phyloP scores from a whole-genome alignment of 192 early-diverging fungal species.

The Chytriomyces hyalinus region DNA sequence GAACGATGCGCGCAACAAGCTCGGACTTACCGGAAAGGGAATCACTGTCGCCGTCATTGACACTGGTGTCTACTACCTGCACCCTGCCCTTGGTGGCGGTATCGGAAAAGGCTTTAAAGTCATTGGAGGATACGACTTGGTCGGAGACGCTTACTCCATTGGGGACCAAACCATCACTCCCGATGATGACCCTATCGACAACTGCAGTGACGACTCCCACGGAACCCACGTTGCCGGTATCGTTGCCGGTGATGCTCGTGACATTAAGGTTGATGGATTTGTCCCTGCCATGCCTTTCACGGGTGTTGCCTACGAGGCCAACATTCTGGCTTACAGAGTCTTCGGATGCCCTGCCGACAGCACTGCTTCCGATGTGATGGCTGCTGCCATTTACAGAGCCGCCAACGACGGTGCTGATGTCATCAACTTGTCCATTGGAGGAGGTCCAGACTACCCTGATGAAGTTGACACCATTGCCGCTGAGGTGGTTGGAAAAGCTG shows the following conservation, averaged over 20 bases:
- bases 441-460: constrained; percentile 61
- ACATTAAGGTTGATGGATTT: constrained; percentile 23
- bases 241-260: constrained; percentile 44
- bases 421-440: constrained; percentile 84
- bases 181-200: constrained; percentile 53
- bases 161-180: constrained; percentile 21
- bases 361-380: constrained; percentile 73
- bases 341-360: constrained; percentile 52
- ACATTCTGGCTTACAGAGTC: constrained; percentile 80
- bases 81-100: constrained; percentile 56
- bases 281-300: constrained; percentile 29
- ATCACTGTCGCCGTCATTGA: constrained; percentile 58
- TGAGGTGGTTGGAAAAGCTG: constrained; percentile 49
- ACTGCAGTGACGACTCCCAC: constrained; percentile 47
- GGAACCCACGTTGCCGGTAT: constrained; percentile 60
- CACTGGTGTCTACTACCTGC: constrained; percentile 57
- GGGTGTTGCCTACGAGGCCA: constrained; percentile 86
- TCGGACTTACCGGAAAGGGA: constrained; percentile 52
- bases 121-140: constrained; percentile 46
- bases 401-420: constrained; percentile 74
- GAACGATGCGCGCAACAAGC: constrained; percentile 28
- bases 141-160: constrained; percentile 46
- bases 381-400: constrained; percentile 76
- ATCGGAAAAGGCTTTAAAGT: constrained; percentile 49
- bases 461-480: constrained; percentile 68